Conservation (phyloP, 2,329 filamentous ascomycete genomes). For the Phaeophleospora eucalypticola region DNA sequence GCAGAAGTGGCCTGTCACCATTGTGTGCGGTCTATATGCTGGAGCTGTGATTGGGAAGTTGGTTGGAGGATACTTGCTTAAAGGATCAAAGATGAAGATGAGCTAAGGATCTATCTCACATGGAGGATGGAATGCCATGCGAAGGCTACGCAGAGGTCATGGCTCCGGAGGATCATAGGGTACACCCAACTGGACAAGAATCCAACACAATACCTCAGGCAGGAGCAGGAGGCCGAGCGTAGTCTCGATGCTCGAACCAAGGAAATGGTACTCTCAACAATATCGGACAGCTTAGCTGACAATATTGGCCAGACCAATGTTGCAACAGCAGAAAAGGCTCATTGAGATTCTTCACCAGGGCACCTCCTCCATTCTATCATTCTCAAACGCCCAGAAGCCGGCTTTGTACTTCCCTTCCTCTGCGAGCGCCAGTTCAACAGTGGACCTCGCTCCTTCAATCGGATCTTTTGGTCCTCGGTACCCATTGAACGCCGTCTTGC, state of each 20-base stretch:
- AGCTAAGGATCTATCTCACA: background rate
- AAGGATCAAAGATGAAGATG: conserved; percentile 35
- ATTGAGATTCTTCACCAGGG: conserved; percentile 7
- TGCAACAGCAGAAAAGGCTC: background rate
- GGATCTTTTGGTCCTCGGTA: conserved; percentile 23
- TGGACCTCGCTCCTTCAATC: conserved; percentile 19
- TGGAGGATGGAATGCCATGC: background rate
- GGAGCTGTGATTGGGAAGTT: conserved; percentile 71
- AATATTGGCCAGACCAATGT: too few species aligned
- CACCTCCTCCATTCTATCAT: conserved; percentile 12
- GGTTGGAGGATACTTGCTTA: conserved; percentile 49
- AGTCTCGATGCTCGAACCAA: too few species aligned
- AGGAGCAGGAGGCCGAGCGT: too few species aligned
- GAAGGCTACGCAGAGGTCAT: background rate
- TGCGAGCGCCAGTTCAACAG: conserved; percentile 17
- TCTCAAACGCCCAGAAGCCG: conserved; percentile 22
- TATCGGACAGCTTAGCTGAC: too few species aligned
- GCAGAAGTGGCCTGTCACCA: conserved; percentile 96
- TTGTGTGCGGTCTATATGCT: conserved; percentile 75
- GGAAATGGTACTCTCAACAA: too few species aligned
- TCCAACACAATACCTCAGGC: too few species aligned
- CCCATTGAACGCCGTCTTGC: conserved; percentile 26
- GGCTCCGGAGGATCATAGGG: too few species aligned
- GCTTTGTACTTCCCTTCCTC: conserved; percentile 12
- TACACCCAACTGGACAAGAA: too few species aligned